These are phyloP conservation scores for Cytospora schulzeri DNA, from an alignment of 2,329 filamentous ascomycete species.

Conservation along the genomic window DNA sequence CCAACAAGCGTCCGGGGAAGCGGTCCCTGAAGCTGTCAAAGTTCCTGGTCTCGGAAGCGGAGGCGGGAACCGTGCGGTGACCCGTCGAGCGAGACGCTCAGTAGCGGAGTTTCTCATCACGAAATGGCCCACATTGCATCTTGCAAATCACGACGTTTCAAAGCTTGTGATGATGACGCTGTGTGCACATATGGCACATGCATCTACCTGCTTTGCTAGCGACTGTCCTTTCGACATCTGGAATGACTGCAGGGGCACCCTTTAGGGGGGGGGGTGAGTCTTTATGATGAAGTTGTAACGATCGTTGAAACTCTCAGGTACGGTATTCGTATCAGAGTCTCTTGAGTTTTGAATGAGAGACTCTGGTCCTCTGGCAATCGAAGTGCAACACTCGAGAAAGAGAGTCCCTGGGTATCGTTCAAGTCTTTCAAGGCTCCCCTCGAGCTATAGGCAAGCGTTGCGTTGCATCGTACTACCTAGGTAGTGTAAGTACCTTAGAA, in stretches of 20 bases:
- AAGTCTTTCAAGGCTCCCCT: not conserved
- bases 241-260: not conserved
- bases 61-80: not conserved
- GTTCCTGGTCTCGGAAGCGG: constrained; percentile 10
- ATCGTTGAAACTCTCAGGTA: no score
- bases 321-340: no score
- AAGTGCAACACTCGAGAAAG: not conserved
- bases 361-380: not conserved
- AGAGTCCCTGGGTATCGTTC: not conserved
- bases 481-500: no score
- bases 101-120: not conserved
- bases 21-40: constrained; percentile 15
- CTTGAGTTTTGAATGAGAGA: no score
- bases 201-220: not conserved
- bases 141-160: not conserved
- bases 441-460: not conserved
- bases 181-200: not conserved
- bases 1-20: not conserved
- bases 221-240: not conserved
- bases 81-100: not conserved
- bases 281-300: not conserved
- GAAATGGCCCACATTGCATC: not conserved
- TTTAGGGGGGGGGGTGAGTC: not conserved
- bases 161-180: not conserved
- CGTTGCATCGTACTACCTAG: no score